Conservation (phyloP, 306 rosid genomes). For the Canavalia gladiata region DNA sequence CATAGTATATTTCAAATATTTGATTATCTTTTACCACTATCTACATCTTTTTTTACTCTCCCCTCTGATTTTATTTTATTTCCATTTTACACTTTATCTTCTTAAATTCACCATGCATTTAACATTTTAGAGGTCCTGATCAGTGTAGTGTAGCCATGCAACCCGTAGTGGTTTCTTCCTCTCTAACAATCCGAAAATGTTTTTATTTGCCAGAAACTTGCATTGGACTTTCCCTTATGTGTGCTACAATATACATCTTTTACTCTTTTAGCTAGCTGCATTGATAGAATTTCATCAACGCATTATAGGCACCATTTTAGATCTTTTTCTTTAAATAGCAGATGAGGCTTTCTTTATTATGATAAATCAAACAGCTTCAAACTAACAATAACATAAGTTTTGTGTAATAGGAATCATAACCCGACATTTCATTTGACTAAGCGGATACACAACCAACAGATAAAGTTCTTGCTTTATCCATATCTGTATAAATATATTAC, state of each 20-base stretch:
- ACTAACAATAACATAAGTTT: neutral
- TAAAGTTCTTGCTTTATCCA: neutral
- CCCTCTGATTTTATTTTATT: no score
- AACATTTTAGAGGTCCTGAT: neutral
- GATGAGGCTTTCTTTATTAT: neutral
- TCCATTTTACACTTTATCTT: neutral
- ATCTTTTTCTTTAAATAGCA: neutral
- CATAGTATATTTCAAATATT: neutral
- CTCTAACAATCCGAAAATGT: neutral
- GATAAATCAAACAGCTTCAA: neutral
- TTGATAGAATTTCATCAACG: neutral
- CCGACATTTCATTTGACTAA: slow-evolving; percentile 14
- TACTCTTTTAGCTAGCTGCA: neutral
- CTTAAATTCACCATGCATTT: neutral
- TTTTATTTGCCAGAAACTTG: neutral
- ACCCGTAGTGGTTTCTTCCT: no score
- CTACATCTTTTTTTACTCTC: no score
- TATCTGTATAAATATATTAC: neutral
- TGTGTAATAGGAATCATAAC: neutral
- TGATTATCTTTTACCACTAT: neutral
- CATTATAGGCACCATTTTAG: neutral
- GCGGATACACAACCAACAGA: neutral
- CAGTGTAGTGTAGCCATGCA: neutral
- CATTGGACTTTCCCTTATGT: neutral
- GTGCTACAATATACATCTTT: neutral